Evolutionary conservation across 2,329 filamentous ascomycete species (phyloP).

Genomic region (Xylaria sp.): DNA sequence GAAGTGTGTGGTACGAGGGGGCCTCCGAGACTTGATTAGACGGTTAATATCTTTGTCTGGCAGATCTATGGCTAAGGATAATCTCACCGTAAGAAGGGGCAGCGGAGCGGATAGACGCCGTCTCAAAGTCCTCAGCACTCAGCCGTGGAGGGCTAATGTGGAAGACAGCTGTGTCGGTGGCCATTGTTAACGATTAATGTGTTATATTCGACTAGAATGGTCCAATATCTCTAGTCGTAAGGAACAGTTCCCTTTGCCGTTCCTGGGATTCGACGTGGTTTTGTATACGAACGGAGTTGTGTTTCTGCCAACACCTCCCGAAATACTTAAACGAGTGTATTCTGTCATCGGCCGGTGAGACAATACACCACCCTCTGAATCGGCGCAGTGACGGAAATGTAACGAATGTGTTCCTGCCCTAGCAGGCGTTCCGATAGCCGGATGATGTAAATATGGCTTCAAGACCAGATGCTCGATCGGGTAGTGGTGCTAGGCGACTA

Average conservation of each 20-base stretch:
- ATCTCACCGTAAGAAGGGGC: slow-evolving; percentile 70
- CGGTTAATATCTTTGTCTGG: slow-evolving; percentile 27
- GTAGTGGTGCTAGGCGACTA: not conserved
- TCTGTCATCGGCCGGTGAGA: not conserved
- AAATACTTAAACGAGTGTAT: slow-evolving; percentile 6
- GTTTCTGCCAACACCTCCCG: not conserved
- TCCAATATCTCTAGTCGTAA: not conserved
- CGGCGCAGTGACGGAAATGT: slow-evolving; percentile 2
- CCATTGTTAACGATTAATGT: slow-evolving; percentile 30
- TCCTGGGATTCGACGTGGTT: not conserved
- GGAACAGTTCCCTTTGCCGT: not conserved
- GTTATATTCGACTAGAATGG: not conserved
- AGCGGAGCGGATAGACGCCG: slow-evolving; percentile 68
- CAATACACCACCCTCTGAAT: not conserved
- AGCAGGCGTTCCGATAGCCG: not conserved
- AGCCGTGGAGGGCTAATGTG: slow-evolving; percentile 37
- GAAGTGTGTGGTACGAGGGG: slow-evolving; percentile 65
- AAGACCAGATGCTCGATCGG: not conserved
- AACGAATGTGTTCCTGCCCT: slow-evolving; percentile 16
- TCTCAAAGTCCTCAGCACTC: slow-evolving; percentile 65
- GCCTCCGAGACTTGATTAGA: slow-evolving; percentile 61
- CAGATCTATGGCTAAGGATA: not conserved
- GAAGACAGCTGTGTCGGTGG: slow-evolving; percentile 37
- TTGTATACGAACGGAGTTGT: not conserved
- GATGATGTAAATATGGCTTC: slow-evolving; percentile 27